Evolutionary conservation across 495 filamentous ascomycete genomes (phyloP).

Genomic region (Lasiosphaeria miniovina): DNA sequence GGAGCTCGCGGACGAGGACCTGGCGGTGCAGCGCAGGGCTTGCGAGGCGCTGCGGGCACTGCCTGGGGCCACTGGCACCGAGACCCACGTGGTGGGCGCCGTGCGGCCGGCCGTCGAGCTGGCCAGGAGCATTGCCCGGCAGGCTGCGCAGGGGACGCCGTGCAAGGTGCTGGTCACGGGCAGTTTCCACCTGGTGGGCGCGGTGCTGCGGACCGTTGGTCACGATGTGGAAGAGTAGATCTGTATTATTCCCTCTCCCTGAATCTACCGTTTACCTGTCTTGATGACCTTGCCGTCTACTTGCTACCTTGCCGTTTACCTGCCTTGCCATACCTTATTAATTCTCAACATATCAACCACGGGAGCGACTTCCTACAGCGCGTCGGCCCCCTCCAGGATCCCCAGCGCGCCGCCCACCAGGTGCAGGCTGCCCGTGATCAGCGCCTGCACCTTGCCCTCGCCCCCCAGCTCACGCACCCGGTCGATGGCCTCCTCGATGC

Average conservation of each 20-base stretch:
- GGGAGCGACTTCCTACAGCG: constrained; percentile 18
- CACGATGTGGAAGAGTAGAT: constrained; percentile 26
- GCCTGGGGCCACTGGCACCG: constrained; percentile 12
- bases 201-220: constrained; percentile 73
- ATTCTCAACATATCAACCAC: background rate
- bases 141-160: constrained; percentile 15
- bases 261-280: background rate
- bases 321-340: no score
- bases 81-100: constrained; percentile 23
- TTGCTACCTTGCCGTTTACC: no score
- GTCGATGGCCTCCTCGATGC: constrained; percentile 82
- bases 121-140: constrained; percentile 17
- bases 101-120: constrained; percentile 30
- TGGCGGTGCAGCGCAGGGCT: constrained; percentile 33
- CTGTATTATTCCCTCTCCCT: background rate
- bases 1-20: constrained; percentile 26
- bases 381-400: constrained; percentile 44
- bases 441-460: constrained; percentile 38
- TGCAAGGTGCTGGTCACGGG: constrained; percentile 64
- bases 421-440: constrained; percentile 63
- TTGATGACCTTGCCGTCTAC: background rate
- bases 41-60: constrained; percentile 23
- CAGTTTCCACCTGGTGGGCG: constrained; percentile 85
- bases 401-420: constrained; percentile 58
- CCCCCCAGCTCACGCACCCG: constrained; percentile 54